Conservation (phyloP, 2,329 filamentous ascomycete species). For the Penicillium sclerotigenum region DNA sequence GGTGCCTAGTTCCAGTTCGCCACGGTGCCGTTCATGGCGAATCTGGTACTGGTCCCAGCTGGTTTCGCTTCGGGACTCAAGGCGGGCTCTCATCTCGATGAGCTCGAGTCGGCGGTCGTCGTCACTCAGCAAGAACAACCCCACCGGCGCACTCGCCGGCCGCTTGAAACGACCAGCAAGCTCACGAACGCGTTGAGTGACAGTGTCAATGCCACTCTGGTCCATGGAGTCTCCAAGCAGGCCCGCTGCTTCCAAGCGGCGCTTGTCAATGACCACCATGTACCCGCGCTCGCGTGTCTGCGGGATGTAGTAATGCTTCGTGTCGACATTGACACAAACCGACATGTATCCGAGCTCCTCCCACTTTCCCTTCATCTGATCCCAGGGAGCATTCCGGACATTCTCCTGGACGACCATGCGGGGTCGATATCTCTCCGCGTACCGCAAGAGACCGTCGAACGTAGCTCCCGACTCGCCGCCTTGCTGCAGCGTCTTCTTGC, state of each 20-base stretch:
- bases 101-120: conserved; percentile 55
- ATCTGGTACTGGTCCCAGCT: conserved; percentile 50
- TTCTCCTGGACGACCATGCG: conserved; percentile 71
- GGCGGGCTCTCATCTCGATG: conserved; percentile 49
- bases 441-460: conserved; percentile 59
- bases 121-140: conserved; percentile 58
- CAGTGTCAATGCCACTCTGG: conserved; percentile 2
- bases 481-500: conserved; percentile 50
- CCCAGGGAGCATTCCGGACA: conserved; percentile 61
- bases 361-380: conserved; percentile 47
- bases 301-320: conserved; percentile 69
- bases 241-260: conserved; percentile 20
- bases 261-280: conserved; percentile 53
- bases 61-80: conserved; percentile 21
- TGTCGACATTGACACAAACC: conserved; percentile 55
- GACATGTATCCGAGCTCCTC: conserved; percentile 56
- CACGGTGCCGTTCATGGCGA: conserved; percentile 58
- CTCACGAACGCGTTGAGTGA: conserved; percentile 13
- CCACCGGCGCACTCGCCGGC: conserved; percentile 59
- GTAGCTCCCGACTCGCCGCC: conserved; percentile 65
- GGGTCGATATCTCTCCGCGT: conserved; percentile 56
- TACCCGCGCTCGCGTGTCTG: conserved; percentile 65
- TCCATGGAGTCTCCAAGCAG: conserved; percentile 36
- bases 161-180: conserved; percentile 51
- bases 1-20: conserved; percentile 50